Evolutionary conservation across 1,284 basidiomycete species (phyloP), one percentile per base, ranked within the genome.

Genomic region (Testicularia cyperi): DNA sequence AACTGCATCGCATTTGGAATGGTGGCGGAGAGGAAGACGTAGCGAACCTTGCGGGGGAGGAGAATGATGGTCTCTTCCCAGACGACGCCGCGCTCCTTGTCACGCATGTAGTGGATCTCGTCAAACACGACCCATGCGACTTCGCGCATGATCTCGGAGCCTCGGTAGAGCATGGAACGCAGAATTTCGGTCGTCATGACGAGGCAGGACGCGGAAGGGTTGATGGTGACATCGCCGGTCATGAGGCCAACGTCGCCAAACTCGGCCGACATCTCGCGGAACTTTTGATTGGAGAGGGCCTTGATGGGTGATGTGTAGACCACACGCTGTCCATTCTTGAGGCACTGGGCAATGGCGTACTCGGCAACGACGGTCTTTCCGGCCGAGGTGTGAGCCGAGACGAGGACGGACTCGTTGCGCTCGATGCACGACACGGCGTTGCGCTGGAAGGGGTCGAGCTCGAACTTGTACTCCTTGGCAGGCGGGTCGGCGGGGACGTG

Each of bases 131-230:
- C 94, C 95, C 95, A 99, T 0, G 92, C 94, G 13, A 99, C 94
- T 81, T 99, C 95, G 55, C 95, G 88, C 90, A 98, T 96, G 70
- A 99, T 88, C 79, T 99, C 95, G 14, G 92, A 96, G 30, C 95
- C 95, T 45, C 95, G 86, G 77, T 99, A 99, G 25, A 99, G 81
- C 94, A 99, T 99, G 1, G 92, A 97, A 12, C 95, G 86, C 45
- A 99, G 78, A 86, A 99, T 98, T 81, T 99, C 95, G 2, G 95
- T 99, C 0, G 95, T 98, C 95, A 99, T 98, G 40, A 99, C 94
- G 35, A 99, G 80, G 80, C 95, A 98, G 34, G 89, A 90, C 6
- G 95, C 94, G 4, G 87, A 87, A 2, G 94, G 94, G 77, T 98
- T 98, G 77, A 98, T 97, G 0, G 95, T 98, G n/a, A 98, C 92